Base-by-base conservation (phyloP, 2,329 filamentous ascomycete genomes). In the Cercospora sesami region DNA sequence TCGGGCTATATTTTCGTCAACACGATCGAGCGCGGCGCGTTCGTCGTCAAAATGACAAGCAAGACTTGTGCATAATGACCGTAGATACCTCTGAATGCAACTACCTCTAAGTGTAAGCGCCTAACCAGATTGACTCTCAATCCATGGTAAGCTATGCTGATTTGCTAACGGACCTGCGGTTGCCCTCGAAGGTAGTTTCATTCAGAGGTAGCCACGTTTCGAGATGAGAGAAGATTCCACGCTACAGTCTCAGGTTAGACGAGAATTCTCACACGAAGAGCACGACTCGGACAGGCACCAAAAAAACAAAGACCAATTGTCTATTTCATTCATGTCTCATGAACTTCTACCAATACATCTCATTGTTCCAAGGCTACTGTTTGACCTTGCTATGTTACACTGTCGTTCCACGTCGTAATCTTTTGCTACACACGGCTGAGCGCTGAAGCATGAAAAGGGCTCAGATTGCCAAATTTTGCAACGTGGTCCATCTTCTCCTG, bases 21-120 rank as follows among this genome's bases (percentile, higher is more conserved):
- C 76, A 83, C 80, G 4, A 86, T 85, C 63, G 84, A 86, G 76
- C 78, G 83, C 6, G 84, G 84, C 63, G 79, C 80, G 5, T 86
- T 82, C 57, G 79, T 82, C 6, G 77, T 86, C 10, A 85, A 84
- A 78, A 64, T 68, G 66, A 68, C 61, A 33, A 60, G 64, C 33
- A 60, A 62, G 39, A 63, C 60, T n/a, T 63, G 60, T 51, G 55
- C 55, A 33, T 36, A 30, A 59, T 59, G 6, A 9, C 0, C 36
- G 36, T 42, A 16, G 16, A 42, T n/a, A n/a, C 16, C 16, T 42
- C 16, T 42, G 6, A n/a, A 42, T n/a, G 36, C 6, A 42, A 42
- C 16, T 42, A n/a, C 16, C 16, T 42, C 3, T n/a, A 6, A 42
- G 36, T 42, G 36, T 3, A n/a, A 42, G 16, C 36, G 16, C 36